phyloP scores from a whole-genome alignment of 306 rosid genomes.

The Begonia fuchsioides region DNA sequence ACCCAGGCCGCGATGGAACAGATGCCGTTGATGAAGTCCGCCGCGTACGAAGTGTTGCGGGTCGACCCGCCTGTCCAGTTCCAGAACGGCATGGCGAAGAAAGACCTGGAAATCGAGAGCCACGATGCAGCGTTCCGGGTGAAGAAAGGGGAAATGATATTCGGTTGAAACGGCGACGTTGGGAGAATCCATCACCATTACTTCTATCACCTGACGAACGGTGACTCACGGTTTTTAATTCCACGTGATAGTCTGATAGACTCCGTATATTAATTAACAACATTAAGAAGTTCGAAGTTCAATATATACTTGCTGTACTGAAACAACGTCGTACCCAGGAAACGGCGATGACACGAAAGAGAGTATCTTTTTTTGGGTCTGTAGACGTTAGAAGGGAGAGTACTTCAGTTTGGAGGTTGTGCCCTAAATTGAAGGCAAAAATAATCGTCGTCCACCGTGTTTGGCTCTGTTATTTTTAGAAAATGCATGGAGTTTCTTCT shows the following conservation, averaged over 20 bases:
- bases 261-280: no score
- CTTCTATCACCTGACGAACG: constrained; percentile 27
- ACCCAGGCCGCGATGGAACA: constrained; percentile 57
- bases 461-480: not conserved
- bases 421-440: no score
- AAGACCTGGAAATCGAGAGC: constrained; percentile 50
- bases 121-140: constrained; percentile 59
- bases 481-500: not conserved
- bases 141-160: constrained; percentile 64
- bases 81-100: constrained; percentile 65
- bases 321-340: no score
- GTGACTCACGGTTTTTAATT: no score
- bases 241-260: no score
- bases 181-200: constrained; percentile 49
- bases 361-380: no score
- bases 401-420: no score
- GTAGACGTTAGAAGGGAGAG: no score
- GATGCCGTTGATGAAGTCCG: constrained; percentile 81
- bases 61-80: constrained; percentile 75
- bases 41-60: constrained; percentile 52
- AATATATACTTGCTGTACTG: no score
- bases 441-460: no score
- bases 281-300: no score
- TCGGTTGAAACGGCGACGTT: constrained; percentile 31
- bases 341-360: no score